A percentile compares a stretch with the other conserved stretches of the same genome.
Evolutionary conservation across 352 stramenopile genomes (phyloP).

Genomic region (Albugo candida): DNA sequence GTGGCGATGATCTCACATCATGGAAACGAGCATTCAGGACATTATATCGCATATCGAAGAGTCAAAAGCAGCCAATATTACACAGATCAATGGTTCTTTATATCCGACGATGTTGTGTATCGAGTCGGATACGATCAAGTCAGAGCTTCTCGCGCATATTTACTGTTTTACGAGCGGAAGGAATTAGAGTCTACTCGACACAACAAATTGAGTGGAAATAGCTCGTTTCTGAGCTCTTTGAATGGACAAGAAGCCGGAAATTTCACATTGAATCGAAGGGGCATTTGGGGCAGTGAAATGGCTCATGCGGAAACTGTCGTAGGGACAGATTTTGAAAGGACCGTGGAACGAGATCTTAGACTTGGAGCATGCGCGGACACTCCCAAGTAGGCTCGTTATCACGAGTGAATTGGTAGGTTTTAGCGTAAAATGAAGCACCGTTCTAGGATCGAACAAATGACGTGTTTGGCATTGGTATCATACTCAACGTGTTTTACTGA

Average conservation of each 20-base stretch:
- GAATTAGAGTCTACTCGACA: background rate
- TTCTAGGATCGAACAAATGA: background rate
- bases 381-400: too few relatives aligned
- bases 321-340: too few relatives aligned
- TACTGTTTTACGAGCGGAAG: constrained; percentile 82
- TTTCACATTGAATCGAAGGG: too few relatives aligned
- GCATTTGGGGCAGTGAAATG: too few relatives aligned
- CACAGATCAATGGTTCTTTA: constrained; percentile 58
- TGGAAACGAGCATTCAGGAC: constrained; percentile 63
- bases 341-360: background rate
- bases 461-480: background rate
- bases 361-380: background rate
- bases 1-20: constrained; percentile 71
- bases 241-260: too few relatives aligned
- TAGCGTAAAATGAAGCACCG: too few relatives aligned
- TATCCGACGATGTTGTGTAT: constrained; percentile 65
- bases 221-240: too few relatives aligned
- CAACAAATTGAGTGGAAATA: too few relatives aligned
- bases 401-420: too few relatives aligned
- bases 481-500: background rate
- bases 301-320: too few relatives aligned
- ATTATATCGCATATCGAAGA: constrained; percentile 73
- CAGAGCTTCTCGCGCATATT: constrained; percentile 61
- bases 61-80: constrained; percentile 6
- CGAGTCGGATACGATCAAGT: constrained; percentile 36